Percentiles rank a stretch among this genome's conserved stretches.
Evolutionary conservation across 306 rosid genomes (phyloP).

Genomic region (Canavalia ensiformis): DNA sequence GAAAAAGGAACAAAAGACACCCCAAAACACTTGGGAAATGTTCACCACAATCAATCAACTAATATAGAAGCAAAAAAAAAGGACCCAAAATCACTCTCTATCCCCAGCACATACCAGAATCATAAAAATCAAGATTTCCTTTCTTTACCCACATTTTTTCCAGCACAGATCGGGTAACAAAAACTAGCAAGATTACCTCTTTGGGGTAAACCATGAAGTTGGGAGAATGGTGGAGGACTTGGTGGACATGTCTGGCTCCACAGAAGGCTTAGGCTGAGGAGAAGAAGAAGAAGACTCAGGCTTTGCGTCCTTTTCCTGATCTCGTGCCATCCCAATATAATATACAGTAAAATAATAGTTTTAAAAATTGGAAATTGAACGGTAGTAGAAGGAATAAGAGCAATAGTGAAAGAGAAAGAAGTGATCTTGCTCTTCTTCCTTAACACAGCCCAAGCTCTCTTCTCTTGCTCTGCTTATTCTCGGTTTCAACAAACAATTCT

Average conservation of each 20-base stretch:
- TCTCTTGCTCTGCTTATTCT: background rate
- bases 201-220: slow-evolving; percentile 90
- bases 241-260: slow-evolving; percentile 4
- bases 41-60: background rate
- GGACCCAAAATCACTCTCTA: background rate
- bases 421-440: slow-evolving; percentile 6
- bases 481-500: background rate
- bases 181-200: slow-evolving; percentile 52
- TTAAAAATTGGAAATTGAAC: slow-evolving; percentile 26
- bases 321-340: slow-evolving; percentile 43
- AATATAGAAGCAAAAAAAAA: slow-evolving; percentile 24
- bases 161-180: slow-evolving; percentile 34
- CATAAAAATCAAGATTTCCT: slow-evolving; percentile 35
- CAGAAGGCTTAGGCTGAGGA: slow-evolving; percentile 33
- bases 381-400: slow-evolving; percentile 21
- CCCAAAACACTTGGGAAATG: background rate
- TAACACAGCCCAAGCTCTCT: slow-evolving; percentile 2
- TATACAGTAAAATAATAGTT: background rate
- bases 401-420: slow-evolving; percentile 6
- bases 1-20: background rate
- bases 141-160: slow-evolving; percentile 34
- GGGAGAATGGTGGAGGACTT: slow-evolving; percentile 42
- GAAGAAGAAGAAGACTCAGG: slow-evolving; percentile 22
- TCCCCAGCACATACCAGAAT: slow-evolving; percentile 3
- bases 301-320: slow-evolving; percentile 13